Evolutionary conservation across 331 rosid genomes (phyloP), one percentile per base, ranked within the genome.

Genomic region (Prunus yedoensis): DNA sequence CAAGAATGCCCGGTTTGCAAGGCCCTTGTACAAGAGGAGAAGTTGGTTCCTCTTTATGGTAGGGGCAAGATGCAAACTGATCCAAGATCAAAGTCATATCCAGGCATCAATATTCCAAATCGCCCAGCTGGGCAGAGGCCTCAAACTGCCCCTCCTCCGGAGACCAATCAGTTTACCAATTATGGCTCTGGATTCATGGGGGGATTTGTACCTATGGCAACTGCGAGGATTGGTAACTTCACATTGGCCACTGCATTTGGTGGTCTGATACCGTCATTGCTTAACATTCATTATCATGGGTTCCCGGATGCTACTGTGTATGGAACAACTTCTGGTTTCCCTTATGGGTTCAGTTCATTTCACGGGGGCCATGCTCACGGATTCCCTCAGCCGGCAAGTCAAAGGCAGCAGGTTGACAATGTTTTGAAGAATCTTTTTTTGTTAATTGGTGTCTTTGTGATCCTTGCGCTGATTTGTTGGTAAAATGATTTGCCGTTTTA

Each of bases 1-100:
- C 97, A 94, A 66, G 97, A 90, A 78, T 94, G 99, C 79, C 99
- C 99, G 2, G 97, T 94, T 74, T 94, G 97, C 75, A 94, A 94
- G 86, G 97, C 97, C 52, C 86, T 92, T 10, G 58, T 94, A 17
- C 84, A 88, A 57, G 96, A 92, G 62, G 91, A 89, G 32, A 94
- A 90, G 74, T 74, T 94, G 87, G 94, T 92, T 66, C 99, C 99
- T 1, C 96, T 94, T 23, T 94, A 94, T 74, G 97, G 99, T 21
- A 89, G 99, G 80, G 99, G 99, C 4, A 94, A 92, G 79, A 50
- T 77, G 12, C 93, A 82, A 58, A 71, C 91, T 4, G 99, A 94
- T 76, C 99, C 99, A 1, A 83, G 99, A 76, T 85, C 88, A 25
- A 94, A 86, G 32, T 85, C 90, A 0, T 94, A 90, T 73, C 89